Evolutionary conservation across 2,329 filamentous ascomycete species (phyloP).

Genomic region (Amauroascus verrucosus): DNA sequence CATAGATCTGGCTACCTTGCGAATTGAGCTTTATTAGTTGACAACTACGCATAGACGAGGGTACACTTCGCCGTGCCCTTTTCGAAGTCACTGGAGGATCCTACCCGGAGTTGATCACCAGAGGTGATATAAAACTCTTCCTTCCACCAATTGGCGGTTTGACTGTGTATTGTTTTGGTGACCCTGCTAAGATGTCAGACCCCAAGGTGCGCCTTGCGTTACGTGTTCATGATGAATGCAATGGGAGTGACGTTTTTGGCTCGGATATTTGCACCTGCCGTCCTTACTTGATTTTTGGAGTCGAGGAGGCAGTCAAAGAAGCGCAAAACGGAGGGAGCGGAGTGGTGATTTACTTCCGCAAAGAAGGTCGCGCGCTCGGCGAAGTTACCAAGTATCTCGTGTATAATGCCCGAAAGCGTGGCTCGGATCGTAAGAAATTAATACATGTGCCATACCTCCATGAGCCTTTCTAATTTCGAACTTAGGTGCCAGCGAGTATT

Average conservation of each 20-base stretch:
- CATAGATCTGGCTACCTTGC: not conserved
- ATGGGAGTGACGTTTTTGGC: conserved; percentile 93
- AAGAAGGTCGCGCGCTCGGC: conserved; percentile 86
- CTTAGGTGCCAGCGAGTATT: conserved; percentile 82
- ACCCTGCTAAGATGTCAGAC: conserved; percentile 87
- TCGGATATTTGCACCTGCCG: conserved; percentile 92
- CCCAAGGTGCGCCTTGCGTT: conserved; percentile 69
- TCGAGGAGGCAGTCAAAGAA: conserved; percentile 94
- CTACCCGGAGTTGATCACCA: conserved; percentile 92
- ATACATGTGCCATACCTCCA: conserved; percentile 37
- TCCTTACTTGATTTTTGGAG: conserved; percentile 91
- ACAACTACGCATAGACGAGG: conserved; percentile 54
- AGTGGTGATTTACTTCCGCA: conserved; percentile 97
- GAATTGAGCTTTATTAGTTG: not conserved
- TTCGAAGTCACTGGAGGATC: conserved; percentile 95
- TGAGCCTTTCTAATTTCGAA: conserved; percentile 69
- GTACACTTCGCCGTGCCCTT: conserved; percentile 68
- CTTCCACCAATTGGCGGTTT: conserved; percentile 89
- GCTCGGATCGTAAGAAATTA: conserved; percentile 21
- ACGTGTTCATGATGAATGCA: conserved; percentile 81
- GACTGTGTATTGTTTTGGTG: conserved; percentile 94
- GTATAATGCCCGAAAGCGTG: conserved; percentile 41
- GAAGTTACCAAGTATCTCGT: conserved; percentile 88
- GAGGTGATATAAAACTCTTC: conserved; percentile 90
- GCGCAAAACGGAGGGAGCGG: conserved; percentile 88